Conservation (phyloP, 352 stramenopile genomes). For the Elongisporangium undulatum region DNA sequence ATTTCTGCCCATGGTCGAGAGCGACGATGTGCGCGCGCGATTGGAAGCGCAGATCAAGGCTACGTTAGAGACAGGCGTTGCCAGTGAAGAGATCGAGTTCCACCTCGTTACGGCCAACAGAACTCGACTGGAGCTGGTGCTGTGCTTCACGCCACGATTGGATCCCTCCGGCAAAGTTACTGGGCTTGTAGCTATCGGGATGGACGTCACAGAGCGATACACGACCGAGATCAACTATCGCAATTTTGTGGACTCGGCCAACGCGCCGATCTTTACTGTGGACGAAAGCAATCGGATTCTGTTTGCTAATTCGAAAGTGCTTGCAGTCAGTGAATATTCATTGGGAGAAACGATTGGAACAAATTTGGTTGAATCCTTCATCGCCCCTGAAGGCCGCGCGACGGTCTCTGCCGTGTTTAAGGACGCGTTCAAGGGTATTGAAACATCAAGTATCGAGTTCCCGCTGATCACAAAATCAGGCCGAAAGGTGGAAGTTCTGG, state of each 20-base stretch:
- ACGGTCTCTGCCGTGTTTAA: constrained; percentile 21
- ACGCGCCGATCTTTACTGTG: constrained; percentile 70
- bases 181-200: constrained; percentile 44
- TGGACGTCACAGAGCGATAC: constrained; percentile 41
- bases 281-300: constrained; percentile 49
- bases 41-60: constrained; percentile 32
- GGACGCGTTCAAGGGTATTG: constrained; percentile 34
- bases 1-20: constrained; percentile 68
- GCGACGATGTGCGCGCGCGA: constrained; percentile 25
- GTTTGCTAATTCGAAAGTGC: constrained; percentile 72
- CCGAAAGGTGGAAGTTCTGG: constrained; percentile 46
- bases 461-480: constrained; percentile 55
- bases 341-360: constrained; percentile 49
- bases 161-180: constrained; percentile 64
- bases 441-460: constrained; percentile 66
- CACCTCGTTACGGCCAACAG: constrained; percentile 44
- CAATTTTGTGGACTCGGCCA: constrained; percentile 46
- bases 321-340: constrained; percentile 66
- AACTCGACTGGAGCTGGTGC: constrained; percentile 36
- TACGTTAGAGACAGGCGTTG: constrained; percentile 24
- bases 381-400: constrained; percentile 19
- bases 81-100: constrained; percentile 65
- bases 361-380: constrained; percentile 40
- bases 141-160: constrained; percentile 40
- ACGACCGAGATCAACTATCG: constrained; percentile 26